These are phyloP conservation scores for Rubroboletus satanas DNA, from an alignment of 768 basidiomycete genomes.

Conservation along the genomic window DNA sequence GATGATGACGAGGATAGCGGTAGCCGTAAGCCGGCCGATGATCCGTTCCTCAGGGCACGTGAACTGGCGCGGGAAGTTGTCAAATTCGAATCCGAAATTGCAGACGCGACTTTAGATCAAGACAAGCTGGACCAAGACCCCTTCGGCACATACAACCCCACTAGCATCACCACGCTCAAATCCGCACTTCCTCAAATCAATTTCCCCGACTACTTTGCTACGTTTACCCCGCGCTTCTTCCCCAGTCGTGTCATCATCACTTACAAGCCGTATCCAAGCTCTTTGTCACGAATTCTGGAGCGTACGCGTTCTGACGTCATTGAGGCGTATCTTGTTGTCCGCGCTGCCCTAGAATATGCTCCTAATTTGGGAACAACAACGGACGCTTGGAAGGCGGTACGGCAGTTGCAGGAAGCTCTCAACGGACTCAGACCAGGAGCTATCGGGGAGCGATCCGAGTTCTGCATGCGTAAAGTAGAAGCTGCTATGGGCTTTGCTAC, in stretches of 20 bases:
- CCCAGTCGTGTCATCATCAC: conserved; percentile 78
- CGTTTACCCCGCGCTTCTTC: conserved; percentile 75
- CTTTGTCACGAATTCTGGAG: conserved; percentile 65
- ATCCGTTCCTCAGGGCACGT: conserved; percentile 45
- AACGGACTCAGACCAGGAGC: conserved; percentile 86
- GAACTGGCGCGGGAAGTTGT: conserved; percentile 70
- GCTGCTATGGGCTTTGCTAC: conserved; percentile 80
- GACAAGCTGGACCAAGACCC: conserved; percentile 77
- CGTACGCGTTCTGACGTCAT: conserved; percentile 65
- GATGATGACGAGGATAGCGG: conserved; percentile 47
- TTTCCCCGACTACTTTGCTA: conserved; percentile 81
- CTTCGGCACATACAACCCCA: conserved; percentile 84
- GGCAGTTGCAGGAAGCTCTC: conserved; percentile 66
- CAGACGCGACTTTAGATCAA: conserved; percentile 77
- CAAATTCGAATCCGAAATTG: conserved; percentile 73
- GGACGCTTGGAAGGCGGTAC: conserved; percentile 72
- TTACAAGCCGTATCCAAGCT: conserved; percentile 69
- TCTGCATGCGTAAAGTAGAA: conserved; percentile 74
- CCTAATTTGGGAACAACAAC: conserved; percentile 71
- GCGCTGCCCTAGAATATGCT: conserved; percentile 65
- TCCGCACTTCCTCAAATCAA: conserved; percentile 69
- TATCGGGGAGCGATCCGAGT: conserved; percentile 76
- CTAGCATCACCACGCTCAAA: conserved; percentile 64
- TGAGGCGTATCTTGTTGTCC: conserved; percentile 84
- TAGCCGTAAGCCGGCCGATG: conserved; percentile 30